phyloP scores from a whole-genome alignment of 768 basidiomycete genomes.

The Mycena maculata region DNA sequence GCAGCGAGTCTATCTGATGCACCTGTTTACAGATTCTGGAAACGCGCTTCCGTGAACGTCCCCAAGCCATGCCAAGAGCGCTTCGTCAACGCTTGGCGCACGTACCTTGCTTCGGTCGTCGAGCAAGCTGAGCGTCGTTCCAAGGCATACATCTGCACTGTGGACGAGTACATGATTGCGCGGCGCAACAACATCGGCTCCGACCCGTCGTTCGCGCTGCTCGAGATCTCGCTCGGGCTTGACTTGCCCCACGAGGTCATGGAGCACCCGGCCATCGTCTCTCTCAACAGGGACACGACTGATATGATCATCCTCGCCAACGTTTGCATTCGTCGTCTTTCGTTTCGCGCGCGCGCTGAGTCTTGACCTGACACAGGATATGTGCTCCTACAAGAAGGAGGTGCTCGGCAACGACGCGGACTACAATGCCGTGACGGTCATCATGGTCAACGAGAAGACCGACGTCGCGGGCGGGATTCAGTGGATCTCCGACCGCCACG shows the following conservation, averaged over 20 bases:
- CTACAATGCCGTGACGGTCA: constrained; percentile 30
- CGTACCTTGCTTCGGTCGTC: constrained; percentile 18
- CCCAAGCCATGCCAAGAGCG: constrained; percentile 8
- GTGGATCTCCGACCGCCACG: constrained; percentile 3
- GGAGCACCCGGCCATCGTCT: constrained; percentile 16
- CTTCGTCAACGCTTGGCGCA: constrained; percentile 14
- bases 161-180: constrained; percentile 19
- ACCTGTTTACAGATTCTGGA: constrained; percentile 22
- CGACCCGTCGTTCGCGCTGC: constrained; percentile 20
- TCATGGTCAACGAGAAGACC: constrained; percentile 17
- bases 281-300: constrained; percentile 13
- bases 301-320: constrained; percentile 32
- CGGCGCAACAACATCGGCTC: constrained; percentile 30
- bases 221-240: constrained; percentile 18
- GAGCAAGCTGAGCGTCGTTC: constrained; percentile 18
- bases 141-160: constrained; percentile 7
- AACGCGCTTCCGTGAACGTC: background rate
- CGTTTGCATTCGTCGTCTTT: constrained; percentile 10
- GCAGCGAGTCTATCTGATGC: background rate
- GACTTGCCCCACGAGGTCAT: constrained; percentile 28
- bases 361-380: constrained; percentile 25
- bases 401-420: constrained; percentile 20
- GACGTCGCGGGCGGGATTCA: constrained; percentile 7
- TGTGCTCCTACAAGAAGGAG: constrained; percentile 34
- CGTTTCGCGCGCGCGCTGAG: background rate